Evolutionary conservation across 352 stramenopile genomes (phyloP).

Genomic region (Hyaloperonospora brassicae): DNA sequence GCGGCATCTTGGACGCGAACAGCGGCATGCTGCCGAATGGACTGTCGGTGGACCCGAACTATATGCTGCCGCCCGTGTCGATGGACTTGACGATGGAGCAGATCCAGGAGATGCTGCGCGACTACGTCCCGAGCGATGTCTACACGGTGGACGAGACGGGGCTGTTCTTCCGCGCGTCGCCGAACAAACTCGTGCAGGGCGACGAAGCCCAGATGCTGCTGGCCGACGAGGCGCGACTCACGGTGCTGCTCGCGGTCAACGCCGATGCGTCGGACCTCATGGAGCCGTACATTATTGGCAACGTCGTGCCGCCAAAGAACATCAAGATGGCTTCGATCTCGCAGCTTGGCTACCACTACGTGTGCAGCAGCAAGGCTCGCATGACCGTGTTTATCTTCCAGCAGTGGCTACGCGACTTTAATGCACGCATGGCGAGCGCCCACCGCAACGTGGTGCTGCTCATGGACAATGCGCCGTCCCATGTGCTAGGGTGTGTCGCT

Average conservation of each 20-base stretch:
- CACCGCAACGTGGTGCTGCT: conserved; percentile 78
- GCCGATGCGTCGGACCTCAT: conserved; percentile 72
- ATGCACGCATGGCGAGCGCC: conserved; percentile 76
- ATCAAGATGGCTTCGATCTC: conserved; percentile 78
- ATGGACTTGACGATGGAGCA: conserved; percentile 78
- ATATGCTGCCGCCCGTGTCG: conserved; percentile 74
- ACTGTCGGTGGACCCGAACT: conserved; percentile 48
- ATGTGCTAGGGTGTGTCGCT: conserved; percentile 68
- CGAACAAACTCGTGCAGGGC: conserved; percentile 74
- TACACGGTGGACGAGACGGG: conserved; percentile 84
- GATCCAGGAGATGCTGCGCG: conserved; percentile 75
- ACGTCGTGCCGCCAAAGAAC: conserved; percentile 57
- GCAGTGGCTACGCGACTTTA: conserved; percentile 82
- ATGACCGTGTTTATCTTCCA: conserved; percentile 88
- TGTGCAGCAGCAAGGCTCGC: conserved; percentile 70
- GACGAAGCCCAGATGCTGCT: conserved; percentile 73
- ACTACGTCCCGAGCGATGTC: conserved; percentile 76
- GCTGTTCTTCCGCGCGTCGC: conserved; percentile 80
- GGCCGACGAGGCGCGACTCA: conserved; percentile 62
- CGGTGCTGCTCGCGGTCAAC: conserved; percentile 66
- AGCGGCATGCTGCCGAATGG: conserved; percentile 45
- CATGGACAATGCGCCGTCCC: conserved; percentile 82
- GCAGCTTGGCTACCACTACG: conserved; percentile 82
- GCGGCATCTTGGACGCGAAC: conserved; percentile 38
- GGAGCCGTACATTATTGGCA: conserved; percentile 82